Evolutionary conservation across 2,329 filamentous ascomycete genomes (phyloP).

Genomic region (Monilinia fructicola): DNA sequence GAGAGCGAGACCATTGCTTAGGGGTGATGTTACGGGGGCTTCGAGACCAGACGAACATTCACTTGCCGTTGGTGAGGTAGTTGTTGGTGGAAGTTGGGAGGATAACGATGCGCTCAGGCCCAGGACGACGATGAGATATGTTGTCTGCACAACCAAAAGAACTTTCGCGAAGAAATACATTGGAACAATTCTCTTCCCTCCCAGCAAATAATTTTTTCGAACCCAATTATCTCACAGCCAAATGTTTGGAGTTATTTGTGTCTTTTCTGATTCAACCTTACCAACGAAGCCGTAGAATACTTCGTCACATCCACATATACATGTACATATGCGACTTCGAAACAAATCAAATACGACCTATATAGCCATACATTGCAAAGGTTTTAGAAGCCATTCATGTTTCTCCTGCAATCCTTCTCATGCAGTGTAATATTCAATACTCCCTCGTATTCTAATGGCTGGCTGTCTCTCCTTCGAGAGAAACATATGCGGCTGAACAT

Average conservation of each 20-base stretch:
- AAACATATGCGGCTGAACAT: no score
- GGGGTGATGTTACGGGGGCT: not conserved
- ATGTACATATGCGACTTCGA: not conserved
- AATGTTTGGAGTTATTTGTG: no score
- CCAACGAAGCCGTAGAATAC: not conserved
- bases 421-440: no score
- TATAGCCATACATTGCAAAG: no score
- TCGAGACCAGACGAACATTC: not conserved
- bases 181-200: not conserved
- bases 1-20: constrained; percentile 42
- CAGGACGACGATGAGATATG: not conserved
- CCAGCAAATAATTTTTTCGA: not conserved
- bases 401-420: no score
- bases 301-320: not conserved
- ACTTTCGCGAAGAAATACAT: not conserved
- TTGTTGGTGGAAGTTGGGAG: not conserved
- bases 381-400: no score
- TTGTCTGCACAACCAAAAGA: not conserved
- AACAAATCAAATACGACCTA: not conserved
- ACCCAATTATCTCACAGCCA: not conserved
- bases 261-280: not conserved
- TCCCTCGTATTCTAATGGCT: no score
- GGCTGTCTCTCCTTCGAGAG: no score
- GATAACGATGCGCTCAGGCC: not conserved
- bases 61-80: not conserved